A percentile compares a stretch with the other conserved stretches of the same genome.
These are phyloP conservation scores for Hypoxylon sp. DNA, from an alignment of 2,329 filamentous ascomycete genomes.

Conservation along the genomic window DNA sequence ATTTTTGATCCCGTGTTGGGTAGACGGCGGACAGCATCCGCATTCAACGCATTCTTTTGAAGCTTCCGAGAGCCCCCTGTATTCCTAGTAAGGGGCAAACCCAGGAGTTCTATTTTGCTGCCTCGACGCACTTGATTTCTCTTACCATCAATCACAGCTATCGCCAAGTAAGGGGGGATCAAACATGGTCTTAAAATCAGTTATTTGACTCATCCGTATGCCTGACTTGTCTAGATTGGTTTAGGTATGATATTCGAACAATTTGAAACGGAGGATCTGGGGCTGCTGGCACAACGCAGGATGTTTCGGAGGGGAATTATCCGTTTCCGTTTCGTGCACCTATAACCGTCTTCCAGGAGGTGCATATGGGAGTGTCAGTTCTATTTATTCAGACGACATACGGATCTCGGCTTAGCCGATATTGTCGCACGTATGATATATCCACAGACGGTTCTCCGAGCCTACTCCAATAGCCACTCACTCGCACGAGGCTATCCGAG, in stretches of 20 bases:
- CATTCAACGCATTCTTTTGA: neutral
- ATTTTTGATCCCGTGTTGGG: neutral
- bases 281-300: neutral
- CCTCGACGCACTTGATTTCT: neutral
- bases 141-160: neutral
- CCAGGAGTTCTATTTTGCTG: neutral
- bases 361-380: neutral
- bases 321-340: neutral
- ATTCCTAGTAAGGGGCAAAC: neutral
- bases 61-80: neutral
- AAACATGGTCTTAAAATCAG: neutral
- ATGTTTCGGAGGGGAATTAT: neutral
- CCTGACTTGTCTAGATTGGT: neutral
- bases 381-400: neutral
- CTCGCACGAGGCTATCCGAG: neutral
- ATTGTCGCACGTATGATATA: neutral
- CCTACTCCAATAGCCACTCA: neutral
- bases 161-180: neutral
- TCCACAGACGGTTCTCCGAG: neutral
- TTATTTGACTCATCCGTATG: neutral
- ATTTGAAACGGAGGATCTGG: conserved; percentile 1
- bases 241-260: neutral
- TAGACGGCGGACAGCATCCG: neutral
- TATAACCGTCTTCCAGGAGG: neutral
- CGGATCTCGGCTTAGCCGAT: neutral